phyloP scores from a whole-genome alignment of 495 filamentous ascomycete genomes.

The Achaetomiella virescens region DNA sequence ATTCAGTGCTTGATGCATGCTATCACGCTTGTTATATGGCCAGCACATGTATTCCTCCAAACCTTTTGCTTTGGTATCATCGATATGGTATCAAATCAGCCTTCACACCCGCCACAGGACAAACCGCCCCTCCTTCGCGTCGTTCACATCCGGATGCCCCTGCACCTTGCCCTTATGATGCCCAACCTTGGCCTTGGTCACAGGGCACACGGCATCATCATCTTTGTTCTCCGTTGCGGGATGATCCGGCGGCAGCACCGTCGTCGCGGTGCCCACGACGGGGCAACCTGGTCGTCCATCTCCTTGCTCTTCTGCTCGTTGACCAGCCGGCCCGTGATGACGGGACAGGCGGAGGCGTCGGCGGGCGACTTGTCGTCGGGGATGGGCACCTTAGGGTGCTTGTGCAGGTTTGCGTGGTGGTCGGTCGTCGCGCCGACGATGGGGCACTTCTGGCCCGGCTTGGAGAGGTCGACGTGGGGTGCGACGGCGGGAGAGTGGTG shows the following conservation, averaged over 20 bases:
- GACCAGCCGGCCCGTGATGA: conserved; percentile 29
- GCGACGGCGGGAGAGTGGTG: conserved; percentile 36
- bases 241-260: conserved; percentile 41
- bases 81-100: background rate
- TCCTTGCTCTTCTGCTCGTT: conserved; percentile 38
- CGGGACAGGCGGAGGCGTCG: conserved; percentile 43
- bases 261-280: conserved; percentile 42
- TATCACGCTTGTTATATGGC: too few relatives aligned
- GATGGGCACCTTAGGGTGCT: conserved; percentile 36
- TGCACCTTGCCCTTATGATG: conserved; percentile 42
- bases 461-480: conserved; percentile 40
- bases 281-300: conserved; percentile 46
- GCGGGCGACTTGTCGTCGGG: conserved; percentile 22
- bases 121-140: conserved; percentile 30
- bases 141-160: conserved; percentile 32
- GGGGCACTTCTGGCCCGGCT: conserved; percentile 39
- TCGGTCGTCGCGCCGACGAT: conserved; percentile 42
- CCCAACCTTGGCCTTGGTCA: conserved; percentile 44
- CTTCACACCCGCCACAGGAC: conserved; percentile 35
- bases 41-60: too few relatives aligned
- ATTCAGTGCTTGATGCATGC: too few relatives aligned
- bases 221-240: conserved; percentile 35
- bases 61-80: too few relatives aligned
- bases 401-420: conserved; percentile 39
- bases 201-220: conserved; percentile 43